Evolutionary conservation across 495 filamentous ascomycete species (phyloP), one percentile per base, ranked within the genome.

Genomic region (Xylaria bambusicola): DNA sequence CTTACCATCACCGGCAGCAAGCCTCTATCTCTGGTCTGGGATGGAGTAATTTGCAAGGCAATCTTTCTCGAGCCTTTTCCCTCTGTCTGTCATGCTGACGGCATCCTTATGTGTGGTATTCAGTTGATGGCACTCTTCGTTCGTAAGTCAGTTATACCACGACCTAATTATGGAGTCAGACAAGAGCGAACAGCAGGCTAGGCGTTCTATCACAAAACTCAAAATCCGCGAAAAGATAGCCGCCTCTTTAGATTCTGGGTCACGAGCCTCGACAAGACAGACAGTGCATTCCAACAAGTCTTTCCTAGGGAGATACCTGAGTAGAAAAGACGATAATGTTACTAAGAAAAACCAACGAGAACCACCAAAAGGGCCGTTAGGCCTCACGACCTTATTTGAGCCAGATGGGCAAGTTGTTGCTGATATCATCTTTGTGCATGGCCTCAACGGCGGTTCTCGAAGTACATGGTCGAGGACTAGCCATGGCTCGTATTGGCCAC

Each of bases 341-440:
- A 26, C 10, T 6, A 8, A 6, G 3, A 52, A 52, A 17, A 26
- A 23, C 17, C 31, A 52, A 26, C 49, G 2, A 40, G 49, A 52
- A 10, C 12, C 49, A 1, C 49, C 49, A 24, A 52, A 52, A 20
- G 49, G 49, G 13, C 49, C 49, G 1, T 17, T 52, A n/a, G 49
- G 49, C 15, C 35, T 52, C 2, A 52, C 49, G 6, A 52, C 49
- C 0, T 2, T 52, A n/a, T 52, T n/a, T 2, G 33, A 24, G 13
- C 49, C 49, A 3, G 33, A 27, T 13, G 49, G 49, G 2, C 49
- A 52, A 21, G 20, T 8, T 40, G 35, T 40, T 2, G 33, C 33
- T 5, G 77, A 82, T 50, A 64, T 83, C 13, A 57, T 76, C 41
- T 73, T 74, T 48, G 51, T 73, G 20, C 72, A 73, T 46, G 71